A percentile compares a stretch with the other conserved stretches of the same genome.
Conservation (phyloP, 257 asterid genomes). For the Schizonepeta tenuifolia region DNA sequence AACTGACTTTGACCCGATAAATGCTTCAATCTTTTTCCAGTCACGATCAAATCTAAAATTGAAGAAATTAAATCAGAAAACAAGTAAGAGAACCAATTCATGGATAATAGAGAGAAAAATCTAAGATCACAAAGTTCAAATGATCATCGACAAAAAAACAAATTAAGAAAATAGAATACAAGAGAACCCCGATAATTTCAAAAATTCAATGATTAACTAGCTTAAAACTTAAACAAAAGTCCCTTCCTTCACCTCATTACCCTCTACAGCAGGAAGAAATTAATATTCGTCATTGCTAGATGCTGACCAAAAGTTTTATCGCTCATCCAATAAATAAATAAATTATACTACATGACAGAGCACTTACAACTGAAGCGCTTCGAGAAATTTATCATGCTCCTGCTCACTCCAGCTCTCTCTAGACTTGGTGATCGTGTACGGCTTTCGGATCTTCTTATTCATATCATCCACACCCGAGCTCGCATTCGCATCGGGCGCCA, state of each 20-base stretch:
- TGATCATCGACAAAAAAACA: neutral
- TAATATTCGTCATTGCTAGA: neutral
- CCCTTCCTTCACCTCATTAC: neutral
- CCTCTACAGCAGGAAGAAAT: neutral
- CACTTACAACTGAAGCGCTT: conserved; percentile 55
- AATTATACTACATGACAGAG: neutral
- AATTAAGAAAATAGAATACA: neutral
- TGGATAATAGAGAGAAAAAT: neutral
- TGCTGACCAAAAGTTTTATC: neutral
- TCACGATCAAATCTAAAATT: conserved; percentile 82
- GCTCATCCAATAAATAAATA: neutral
- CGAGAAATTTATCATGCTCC: conserved; percentile 88
- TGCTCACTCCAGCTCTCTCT: conserved; percentile 96
- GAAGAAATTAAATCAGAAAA: conserved; percentile 8
- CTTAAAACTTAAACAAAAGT: neutral
- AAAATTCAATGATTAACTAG: neutral
- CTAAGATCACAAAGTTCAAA: too few species aligned
- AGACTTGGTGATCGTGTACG: conserved; percentile 86
- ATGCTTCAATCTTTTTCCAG: conserved; percentile 95
- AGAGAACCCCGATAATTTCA: neutral
- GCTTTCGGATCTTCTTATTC: conserved; percentile 79
- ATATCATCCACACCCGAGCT: conserved; percentile 56
- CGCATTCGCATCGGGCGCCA: conserved; percentile 37
- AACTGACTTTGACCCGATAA: conserved; percentile 89
- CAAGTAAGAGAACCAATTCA: neutral